A percentile compares a stretch with the other conserved stretches of the same genome.
Evolutionary conservation across 2,329 filamentous ascomycete species (phyloP).

Genomic region (Albophoma yamanashiensis): DNA sequence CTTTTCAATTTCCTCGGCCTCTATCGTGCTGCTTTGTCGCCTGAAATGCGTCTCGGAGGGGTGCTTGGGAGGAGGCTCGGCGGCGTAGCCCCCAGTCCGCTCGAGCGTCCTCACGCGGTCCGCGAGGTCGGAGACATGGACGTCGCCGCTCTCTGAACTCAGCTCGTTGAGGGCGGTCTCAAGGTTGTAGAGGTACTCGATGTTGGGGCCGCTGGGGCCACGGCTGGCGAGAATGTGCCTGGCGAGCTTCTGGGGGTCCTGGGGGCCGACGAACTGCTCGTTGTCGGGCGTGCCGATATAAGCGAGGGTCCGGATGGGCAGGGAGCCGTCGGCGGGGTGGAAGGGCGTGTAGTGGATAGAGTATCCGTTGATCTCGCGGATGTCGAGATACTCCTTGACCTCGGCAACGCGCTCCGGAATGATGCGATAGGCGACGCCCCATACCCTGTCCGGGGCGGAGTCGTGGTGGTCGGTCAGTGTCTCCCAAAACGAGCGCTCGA

Average conservation of each 20-base stretch:
- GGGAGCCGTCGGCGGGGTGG: slow-evolving; percentile 34
- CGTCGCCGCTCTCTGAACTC: slow-evolving; percentile 67
- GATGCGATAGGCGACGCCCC: slow-evolving; percentile 91
- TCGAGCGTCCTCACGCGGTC: slow-evolving; percentile 54
- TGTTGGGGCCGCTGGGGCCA: slow-evolving; percentile 82
- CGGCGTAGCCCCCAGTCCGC: slow-evolving; percentile 8
- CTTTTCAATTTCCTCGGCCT: slow-evolving; percentile 19
- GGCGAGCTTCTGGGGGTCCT: slow-evolving; percentile 68
- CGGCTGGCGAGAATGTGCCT: slow-evolving; percentile 66
- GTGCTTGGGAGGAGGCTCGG: slow-evolving; percentile 5
- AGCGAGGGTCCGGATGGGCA: slow-evolving; percentile 51
- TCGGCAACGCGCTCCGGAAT: slow-evolving; percentile 59
- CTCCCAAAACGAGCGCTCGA: slow-evolving; percentile 75
- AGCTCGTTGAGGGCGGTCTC: slow-evolving; percentile 65
- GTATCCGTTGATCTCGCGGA: slow-evolving; percentile 96
- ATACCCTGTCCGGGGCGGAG: slow-evolving; percentile 56
- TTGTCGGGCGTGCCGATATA: slow-evolving; percentile 95
- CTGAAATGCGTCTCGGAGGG: slow-evolving; percentile 10
- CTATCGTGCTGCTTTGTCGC: slow-evolving; percentile 13
- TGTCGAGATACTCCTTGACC: slow-evolving; percentile 84
- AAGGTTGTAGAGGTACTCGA: slow-evolving; percentile 76
- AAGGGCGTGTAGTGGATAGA: slow-evolving; percentile 87
- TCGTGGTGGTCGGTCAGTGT: slow-evolving; percentile 59
- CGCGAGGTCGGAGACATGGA: slow-evolving; percentile 76
- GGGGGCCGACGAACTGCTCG: slow-evolving; percentile 79